phyloP scores from a whole-genome alignment of 371 early-diverging fungal genomes.

The Apophysomyces variabilis region DNA sequence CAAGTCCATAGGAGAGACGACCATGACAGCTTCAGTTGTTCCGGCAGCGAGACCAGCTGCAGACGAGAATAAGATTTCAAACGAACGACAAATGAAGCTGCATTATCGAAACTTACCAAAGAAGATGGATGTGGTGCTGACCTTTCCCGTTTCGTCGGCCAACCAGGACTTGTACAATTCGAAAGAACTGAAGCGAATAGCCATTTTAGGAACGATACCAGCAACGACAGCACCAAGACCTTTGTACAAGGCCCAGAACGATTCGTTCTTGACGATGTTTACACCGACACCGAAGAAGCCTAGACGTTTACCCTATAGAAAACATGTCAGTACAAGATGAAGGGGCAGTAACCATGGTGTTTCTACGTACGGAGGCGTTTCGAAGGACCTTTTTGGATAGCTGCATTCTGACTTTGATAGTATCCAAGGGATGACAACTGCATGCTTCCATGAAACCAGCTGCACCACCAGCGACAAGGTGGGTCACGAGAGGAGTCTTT shows the following conservation, averaged over 20 bases:
- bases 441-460: constrained; percentile 95
- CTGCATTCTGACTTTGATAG: constrained; percentile 97
- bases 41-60: constrained; percentile 95
- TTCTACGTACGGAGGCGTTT: constrained; percentile 44
- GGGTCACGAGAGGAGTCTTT: constrained; percentile 63
- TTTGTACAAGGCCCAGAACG: constrained; percentile 92
- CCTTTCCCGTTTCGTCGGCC: constrained; percentile 73
- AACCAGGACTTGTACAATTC: constrained; percentile 90
- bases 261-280: constrained; percentile 88
- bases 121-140: constrained; percentile 78
- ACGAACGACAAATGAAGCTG: background rate
- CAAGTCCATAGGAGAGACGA: constrained; percentile 98
- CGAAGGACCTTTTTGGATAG: constrained; percentile 60
- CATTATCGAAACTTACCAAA: constrained; percentile 61
- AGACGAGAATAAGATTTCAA: background rate
- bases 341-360: background rate
- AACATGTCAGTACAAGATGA: background rate
- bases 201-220: constrained; percentile 99
- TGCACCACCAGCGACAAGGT: constrained; percentile 88
- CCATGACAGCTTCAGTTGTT: constrained; percentile 93
- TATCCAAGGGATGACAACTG: constrained; percentile 97
- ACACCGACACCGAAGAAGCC: constrained; percentile 86
- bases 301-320: constrained; percentile 44
- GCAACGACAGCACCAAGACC: constrained; percentile 97
- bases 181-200: constrained; percentile 96